These are phyloP conservation scores for Lecanosticta acicola DNA, from an alignment of 2,329 filamentous ascomycete genomes.

Conservation along the genomic window DNA sequence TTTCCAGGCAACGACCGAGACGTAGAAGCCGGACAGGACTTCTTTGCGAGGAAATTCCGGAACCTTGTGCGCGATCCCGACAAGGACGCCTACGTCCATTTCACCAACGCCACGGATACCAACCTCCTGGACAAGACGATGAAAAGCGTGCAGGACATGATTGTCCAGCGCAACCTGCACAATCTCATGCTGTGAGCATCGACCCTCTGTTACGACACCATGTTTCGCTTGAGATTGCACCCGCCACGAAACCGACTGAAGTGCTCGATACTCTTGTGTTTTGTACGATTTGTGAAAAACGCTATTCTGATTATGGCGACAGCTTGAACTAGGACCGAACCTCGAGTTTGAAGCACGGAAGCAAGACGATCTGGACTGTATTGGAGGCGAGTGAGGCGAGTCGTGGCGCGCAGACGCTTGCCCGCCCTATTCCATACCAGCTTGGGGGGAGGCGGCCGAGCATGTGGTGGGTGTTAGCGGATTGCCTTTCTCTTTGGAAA, in stretches of 20 bases:
- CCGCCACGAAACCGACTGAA: neutral
- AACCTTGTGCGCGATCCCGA: constrained; percentile 46
- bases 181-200: constrained; percentile 40
- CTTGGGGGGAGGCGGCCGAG: too few species aligned
- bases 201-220: constrained; percentile 11
- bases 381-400: too few species aligned
- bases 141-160: constrained; percentile 50
- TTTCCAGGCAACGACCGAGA: constrained; percentile 42
- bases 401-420: too few species aligned
- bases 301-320: neutral
- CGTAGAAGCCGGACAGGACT: constrained; percentile 45
- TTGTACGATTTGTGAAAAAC: neutral
- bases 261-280: constrained; percentile 3
- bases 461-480: too few species aligned
- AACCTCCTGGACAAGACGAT: constrained; percentile 49
- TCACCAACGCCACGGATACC: constrained; percentile 49
- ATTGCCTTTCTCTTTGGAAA: too few species aligned
- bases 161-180: constrained; percentile 49
- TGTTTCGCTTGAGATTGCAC: neutral
- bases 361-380: neutral
- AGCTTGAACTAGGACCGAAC: constrained; percentile 1
- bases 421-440: too few species aligned
- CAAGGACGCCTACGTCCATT: constrained; percentile 50
- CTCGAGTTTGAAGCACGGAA: neutral
- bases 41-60: constrained; percentile 48